Base-by-base conservation (phyloP, 2,329 filamentous ascomycete genomes). In the Magnaporthiopsis incrustans region DNA sequence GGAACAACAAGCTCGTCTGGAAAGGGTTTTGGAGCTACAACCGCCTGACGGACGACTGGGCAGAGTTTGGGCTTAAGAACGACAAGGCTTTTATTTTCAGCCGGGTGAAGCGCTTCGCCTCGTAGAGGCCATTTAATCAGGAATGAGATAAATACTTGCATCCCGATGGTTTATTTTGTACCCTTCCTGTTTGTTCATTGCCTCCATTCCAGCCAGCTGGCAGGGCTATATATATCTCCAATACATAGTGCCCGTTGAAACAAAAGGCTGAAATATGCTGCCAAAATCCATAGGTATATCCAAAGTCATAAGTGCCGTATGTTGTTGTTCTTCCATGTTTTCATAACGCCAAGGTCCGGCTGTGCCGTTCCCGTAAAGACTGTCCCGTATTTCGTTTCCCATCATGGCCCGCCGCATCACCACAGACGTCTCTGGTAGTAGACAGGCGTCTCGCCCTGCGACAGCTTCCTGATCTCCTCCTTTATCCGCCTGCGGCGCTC, bases 1-100 rank as follows among this genome's bases (percentile, higher is more conserved):
- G 87, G 72, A 97, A 96, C 71, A 97, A 94, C 67, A 97, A 96
- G 76, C 77, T 99, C 62, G 78, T 81, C 0, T 99, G 95, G 94
- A 89, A 89, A 70, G 89, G 90, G 0, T 97, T 93, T 73, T 96
- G 91, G 85, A 94, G 89, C 77, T 94, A 96, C 73, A 96, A 98
- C 73, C 84, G 85, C 69, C 75, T 96, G 71, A 96, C 92, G 10
- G 92, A 96, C 73, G 93, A 97, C 75, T 95, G 91, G 90, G 91
- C 82, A 4, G 89, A 91, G 76, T 98, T 98, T 75, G 75, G 77
- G 18, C 74, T 87, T 56, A 83, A 82, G 73, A 84, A 89, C 68
- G 81, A 87, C 64, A 88, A 86, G 73, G 81, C 86, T 0, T 89
- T 85, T 71, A 85, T 87, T 71, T 90, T 88, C 69, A 89, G 86